These are phyloP conservation scores for Scenedesmus sp. DNA, from an alignment of 163 green algal genomes.

Conservation along the genomic window DNA sequence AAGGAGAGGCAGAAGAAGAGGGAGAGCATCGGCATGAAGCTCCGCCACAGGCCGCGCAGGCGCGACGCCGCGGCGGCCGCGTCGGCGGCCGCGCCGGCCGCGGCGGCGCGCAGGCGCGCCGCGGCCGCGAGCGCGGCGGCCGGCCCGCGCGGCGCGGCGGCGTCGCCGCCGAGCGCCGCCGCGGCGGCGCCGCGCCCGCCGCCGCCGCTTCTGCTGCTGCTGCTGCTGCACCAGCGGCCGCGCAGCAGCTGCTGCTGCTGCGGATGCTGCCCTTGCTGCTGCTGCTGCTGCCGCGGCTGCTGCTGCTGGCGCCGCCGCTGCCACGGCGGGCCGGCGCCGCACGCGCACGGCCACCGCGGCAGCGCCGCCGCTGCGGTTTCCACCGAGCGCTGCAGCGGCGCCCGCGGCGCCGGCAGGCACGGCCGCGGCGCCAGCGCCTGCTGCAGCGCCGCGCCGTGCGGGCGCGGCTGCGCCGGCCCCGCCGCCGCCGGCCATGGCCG, in stretches of 20 bases:
- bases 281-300: constrained; percentile 9
- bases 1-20: constrained; percentile 94
- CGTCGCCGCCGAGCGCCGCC: background rate
- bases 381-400: background rate
- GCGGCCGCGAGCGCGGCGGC: background rate
- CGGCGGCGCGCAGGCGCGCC: background rate
- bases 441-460: no score
- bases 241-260: background rate
- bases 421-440: no score
- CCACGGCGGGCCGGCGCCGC: no score
- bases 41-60: constrained; percentile 47
- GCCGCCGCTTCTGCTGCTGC: background rate
- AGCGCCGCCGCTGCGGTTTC: no score
- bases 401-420: no score
- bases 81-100: background rate
- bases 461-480: no score
- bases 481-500: no score
- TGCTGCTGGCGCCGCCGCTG: background rate
- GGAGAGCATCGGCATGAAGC: constrained; percentile 79
- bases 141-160: background rate
- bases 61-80: background rate
- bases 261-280: background rate
- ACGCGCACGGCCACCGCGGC: no score
- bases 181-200: background rate
- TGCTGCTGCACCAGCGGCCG: background rate